Base-by-base conservation (phyloP, 768 basidiomycete genomes). In the Tricholoma terreum region DNA sequence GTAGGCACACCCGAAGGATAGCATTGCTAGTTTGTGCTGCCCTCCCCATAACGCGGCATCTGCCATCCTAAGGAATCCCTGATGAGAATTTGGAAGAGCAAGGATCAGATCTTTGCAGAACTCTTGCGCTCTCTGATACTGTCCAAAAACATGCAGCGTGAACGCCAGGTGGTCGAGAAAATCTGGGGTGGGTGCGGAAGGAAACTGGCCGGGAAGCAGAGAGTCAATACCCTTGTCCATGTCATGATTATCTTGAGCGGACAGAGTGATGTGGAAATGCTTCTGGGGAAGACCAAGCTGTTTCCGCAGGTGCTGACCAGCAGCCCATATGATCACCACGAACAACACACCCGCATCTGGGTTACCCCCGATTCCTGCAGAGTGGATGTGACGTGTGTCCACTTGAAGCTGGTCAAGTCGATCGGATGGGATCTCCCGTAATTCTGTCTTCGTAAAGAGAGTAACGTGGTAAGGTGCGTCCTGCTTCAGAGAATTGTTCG, bases 241-340 rank as follows among this genome's bases (percentile, higher is more conserved):
- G 48, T 73, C 71, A 60, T 77, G 76, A 36, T 75, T 67, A 61
- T 81, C 77, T 9, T 63, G 61, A 8, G 58, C 52, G 11, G 80
- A 77, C 10, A 85, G 70, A 6, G 77, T 78, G 62, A 84, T 78
- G 63, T 84, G 80, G 61, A 85, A 84, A n/a, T 82, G 71, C 65
- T 80, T 81, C 3, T 78, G 76, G 17, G 77, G 71, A 6, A 84
- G 72, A 2, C 80, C 80, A 10, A 79, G 68, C 35, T 72, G 71
- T 62, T 78, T 83, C 3, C 83, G 77, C 31, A 80, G 65, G 19
- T 73, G 71, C 58, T 84, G 81, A 6, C 80, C 83, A 10, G 76
- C 75, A 24, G 80, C 79, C 81, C 83, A 84, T 2, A 84, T 69
- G n/a, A 84, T 68, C 8, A 82, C 77, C 15, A 80, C 73, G 63